Conservation (phyloP, 2,329 filamentous ascomycete species). For the Aspergillus thermomutatus region DNA sequence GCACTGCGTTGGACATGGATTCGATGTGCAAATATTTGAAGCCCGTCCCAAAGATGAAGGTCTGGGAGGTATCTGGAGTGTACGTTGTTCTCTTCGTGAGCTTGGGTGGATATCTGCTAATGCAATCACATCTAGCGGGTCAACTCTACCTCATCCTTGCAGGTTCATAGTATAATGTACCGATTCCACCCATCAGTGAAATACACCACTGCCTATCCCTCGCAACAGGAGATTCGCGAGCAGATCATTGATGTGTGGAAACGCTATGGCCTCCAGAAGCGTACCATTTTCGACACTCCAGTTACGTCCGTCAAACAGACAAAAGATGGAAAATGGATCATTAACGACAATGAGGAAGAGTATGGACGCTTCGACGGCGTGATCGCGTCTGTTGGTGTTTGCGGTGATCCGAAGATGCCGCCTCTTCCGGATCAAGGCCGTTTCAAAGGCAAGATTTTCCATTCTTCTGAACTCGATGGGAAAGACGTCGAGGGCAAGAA, state of each 20-base stretch:
- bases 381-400: slow-evolving; percentile 75
- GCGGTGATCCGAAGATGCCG: slow-evolving; percentile 73
- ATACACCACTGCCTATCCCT: slow-evolving; percentile 74
- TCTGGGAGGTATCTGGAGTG: slow-evolving; percentile 78
- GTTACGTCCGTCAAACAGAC: slow-evolving; percentile 70
- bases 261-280: slow-evolving; percentile 65
- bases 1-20: slow-evolving; percentile 81
- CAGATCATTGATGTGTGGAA: slow-evolving; percentile 73
- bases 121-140: slow-evolving; percentile 53
- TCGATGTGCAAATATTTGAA: slow-evolving; percentile 78
- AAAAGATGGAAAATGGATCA: slow-evolving; percentile 67
- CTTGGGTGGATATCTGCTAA: slow-evolving; percentile 1
- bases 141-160: slow-evolving; percentile 76
- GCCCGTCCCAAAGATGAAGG: slow-evolving; percentile 59
- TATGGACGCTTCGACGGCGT: slow-evolving; percentile 75
- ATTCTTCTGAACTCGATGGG: slow-evolving; percentile 72
- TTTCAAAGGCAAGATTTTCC: slow-evolving; percentile 69
- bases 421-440: slow-evolving; percentile 65
- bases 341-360: slow-evolving; percentile 68
- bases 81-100: slow-evolving; percentile 36
- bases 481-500: slow-evolving; percentile 71
- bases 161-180: slow-evolving; percentile 85
- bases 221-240: slow-evolving; percentile 69
- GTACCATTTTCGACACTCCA: slow-evolving; percentile 68
- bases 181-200: slow-evolving; percentile 77